Percentiles rank a stretch among this genome's conserved stretches.
phyloP scores from a whole-genome alignment of 106 monocot genomes.

The Acorus calamus region DNA sequence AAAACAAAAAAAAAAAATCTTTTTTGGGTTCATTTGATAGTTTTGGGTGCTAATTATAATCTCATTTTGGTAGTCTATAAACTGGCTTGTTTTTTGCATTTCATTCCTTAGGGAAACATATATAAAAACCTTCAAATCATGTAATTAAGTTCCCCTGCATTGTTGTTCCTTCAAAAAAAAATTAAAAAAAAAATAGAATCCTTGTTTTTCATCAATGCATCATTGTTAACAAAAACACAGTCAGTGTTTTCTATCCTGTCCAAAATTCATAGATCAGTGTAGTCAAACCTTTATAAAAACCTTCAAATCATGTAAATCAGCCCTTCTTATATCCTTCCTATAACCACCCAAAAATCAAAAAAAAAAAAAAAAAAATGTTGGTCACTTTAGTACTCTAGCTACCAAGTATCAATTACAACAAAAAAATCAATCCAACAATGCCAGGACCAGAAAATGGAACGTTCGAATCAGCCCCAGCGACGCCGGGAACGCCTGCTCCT shows the following conservation, averaged over 20 bases:
- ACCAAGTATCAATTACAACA: background rate
- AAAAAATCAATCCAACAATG: conserved; percentile 4
- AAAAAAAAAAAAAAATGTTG: conserved; percentile 15
- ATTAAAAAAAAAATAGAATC: conserved; percentile 19
- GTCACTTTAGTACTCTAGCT: background rate
- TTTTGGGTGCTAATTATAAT: background rate
- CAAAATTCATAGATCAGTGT: conserved; percentile 20
- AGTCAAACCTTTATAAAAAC: conserved; percentile 50
- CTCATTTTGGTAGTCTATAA: background rate
- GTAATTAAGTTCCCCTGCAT: conserved; percentile 24
- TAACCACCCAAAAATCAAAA: conserved; percentile 12
- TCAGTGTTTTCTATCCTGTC: conserved; percentile 17
- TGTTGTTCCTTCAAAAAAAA: conserved; percentile 5
- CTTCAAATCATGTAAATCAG: conserved; percentile 56
- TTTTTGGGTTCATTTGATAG: background rate
- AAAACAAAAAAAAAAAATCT: conserved; percentile 10
- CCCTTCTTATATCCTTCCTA: background rate
- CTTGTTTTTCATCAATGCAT: conserved; percentile 6
- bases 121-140: conserved; percentile 65
- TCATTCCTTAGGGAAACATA: conserved; percentile 50
- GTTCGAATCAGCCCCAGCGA: conserved; percentile 45
- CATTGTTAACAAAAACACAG: background rate
- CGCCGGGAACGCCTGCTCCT: conserved; percentile 76
- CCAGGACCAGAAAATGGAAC: conserved; percentile 21
- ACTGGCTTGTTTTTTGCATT: conserved; percentile 21